A percentile compares a stretch with the other conserved stretches of the same genome.
These are phyloP conservation scores for Melaleuca alternifolia DNA, from an alignment of 345 rosid species.

Conservation along the genomic window DNA sequence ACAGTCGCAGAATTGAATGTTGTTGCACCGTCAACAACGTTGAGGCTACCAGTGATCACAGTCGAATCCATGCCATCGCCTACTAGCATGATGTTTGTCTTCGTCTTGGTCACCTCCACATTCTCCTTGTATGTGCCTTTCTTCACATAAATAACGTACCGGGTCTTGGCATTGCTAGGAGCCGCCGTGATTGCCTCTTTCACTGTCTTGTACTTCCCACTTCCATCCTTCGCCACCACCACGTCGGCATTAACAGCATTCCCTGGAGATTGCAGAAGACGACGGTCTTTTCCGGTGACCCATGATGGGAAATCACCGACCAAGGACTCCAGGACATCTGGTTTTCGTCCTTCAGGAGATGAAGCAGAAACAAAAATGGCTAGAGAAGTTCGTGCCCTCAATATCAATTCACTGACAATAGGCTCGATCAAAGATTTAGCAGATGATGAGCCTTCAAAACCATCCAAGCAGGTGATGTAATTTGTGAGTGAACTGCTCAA, in stretches of 20 bases:
- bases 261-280: slow-evolving; percentile 17
- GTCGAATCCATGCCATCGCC: slow-evolving; percentile 72
- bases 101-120: slow-evolving; percentile 58
- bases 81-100: slow-evolving; percentile 61
- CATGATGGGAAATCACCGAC: slow-evolving; percentile 40
- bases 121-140: slow-evolving; percentile 67
- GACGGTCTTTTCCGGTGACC: slow-evolving; percentile 45
- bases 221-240: slow-evolving; percentile 72
- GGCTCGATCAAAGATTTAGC: slow-evolving; percentile 12
- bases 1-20: slow-evolving; percentile 79
- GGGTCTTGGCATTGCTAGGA: slow-evolving; percentile 39
- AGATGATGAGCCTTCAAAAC: slow-evolving; percentile 17
- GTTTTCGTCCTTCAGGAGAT: slow-evolving; percentile 1
- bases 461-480: slow-evolving; percentile 72
- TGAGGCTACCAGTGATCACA: slow-evolving; percentile 52
- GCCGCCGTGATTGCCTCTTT: slow-evolving; percentile 60
- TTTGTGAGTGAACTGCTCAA: slow-evolving; percentile 72
- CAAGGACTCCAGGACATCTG: background rate
- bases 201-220: slow-evolving; percentile 68
- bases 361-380: slow-evolving; percentile 40
- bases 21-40: slow-evolving; percentile 45
- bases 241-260: slow-evolving; percentile 45
- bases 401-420: slow-evolving; percentile 36
- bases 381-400: slow-evolving; percentile 41
- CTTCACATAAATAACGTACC: slow-evolving; percentile 64